Evolutionary conservation across 371 early-diverging fungal species (phyloP).

Genomic region (Nosema muscidifuracis): DNA sequence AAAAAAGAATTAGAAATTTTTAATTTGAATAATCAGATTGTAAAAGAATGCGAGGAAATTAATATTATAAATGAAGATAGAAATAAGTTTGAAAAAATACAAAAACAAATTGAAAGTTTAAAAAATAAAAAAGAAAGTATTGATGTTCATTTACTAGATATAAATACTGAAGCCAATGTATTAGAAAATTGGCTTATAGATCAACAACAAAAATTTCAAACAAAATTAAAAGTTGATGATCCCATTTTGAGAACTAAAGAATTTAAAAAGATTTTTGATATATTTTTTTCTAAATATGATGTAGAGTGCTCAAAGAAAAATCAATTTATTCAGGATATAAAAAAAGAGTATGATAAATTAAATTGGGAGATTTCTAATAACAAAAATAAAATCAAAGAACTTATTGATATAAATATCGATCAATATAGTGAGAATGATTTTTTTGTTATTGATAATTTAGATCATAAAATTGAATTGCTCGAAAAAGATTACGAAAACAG

Average conservation of each 20-base stretch:
- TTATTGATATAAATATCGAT: not conserved
- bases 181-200: not conserved
- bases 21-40: not conserved
- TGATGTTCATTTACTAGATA: not conserved
- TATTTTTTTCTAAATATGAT: slow-evolving; percentile 8
- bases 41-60: not conserved
- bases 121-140: not conserved
- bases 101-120: not conserved
- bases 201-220: not conserved
- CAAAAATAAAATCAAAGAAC: not conserved
- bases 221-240: not conserved
- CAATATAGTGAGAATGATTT: not conserved
- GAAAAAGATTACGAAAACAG: not conserved
- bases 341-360: not conserved
- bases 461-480: not conserved
- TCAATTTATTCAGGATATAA: slow-evolving; percentile 1
- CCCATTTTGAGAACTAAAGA: not conserved
- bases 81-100: not conserved
- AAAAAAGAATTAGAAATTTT: not conserved
- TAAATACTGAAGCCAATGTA: not conserved
- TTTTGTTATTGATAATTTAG: not conserved
- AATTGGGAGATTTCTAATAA: not conserved
- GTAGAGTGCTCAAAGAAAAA: not conserved
- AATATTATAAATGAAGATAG: not conserved
- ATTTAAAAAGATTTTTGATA: slow-evolving; percentile 4